Percentiles rank a stretch among this genome's conserved stretches.
These are phyloP conservation scores for Pseudocercospora crystallina DNA, from an alignment of 2,329 filamentous ascomycete genomes.

Conservation along the genomic window DNA sequence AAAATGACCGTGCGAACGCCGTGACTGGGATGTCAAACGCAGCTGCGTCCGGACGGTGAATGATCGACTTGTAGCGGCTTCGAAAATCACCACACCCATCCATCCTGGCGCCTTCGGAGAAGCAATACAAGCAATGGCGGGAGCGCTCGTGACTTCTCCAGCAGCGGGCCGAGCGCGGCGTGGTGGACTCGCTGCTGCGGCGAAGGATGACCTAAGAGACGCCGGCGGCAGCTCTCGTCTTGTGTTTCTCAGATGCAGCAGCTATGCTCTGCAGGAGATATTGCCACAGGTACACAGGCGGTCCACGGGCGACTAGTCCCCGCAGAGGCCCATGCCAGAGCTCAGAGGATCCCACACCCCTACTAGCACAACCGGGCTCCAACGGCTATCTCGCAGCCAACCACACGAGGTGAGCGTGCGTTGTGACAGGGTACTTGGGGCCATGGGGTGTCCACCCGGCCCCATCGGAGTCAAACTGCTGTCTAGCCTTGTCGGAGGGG, in stretches of 20 bases:
- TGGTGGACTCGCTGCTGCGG: conserved; percentile 12
- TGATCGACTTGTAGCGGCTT: neutral
- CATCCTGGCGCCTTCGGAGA: conserved; percentile 9
- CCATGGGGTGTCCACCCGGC: conserved; percentile 25
- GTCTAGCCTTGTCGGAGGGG: conserved; percentile 34
- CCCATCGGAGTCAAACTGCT: conserved; percentile 32
- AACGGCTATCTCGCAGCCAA: conserved; percentile 34
- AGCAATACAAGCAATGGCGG: conserved; percentile 1
- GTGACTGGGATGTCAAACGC: conserved; percentile 13
- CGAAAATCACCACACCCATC: neutral
- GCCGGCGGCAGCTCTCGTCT: conserved; percentile 12
- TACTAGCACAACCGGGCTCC: conserved; percentile 28
- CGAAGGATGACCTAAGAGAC: conserved; percentile 15
- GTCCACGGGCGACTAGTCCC: conserved; percentile 29
- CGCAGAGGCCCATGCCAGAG: conserved; percentile 31
- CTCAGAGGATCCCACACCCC: conserved; percentile 19
- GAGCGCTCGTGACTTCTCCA: conserved; percentile 11
- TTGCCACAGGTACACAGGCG: conserved; percentile 30
- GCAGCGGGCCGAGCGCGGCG: conserved; percentile 11
- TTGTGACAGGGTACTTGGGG: conserved; percentile 23
- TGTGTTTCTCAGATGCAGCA: conserved; percentile 22
- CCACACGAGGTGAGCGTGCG: conserved; percentile 29
- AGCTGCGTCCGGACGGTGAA: neutral
- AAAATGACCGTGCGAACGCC: conserved; percentile 17
- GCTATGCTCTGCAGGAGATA: conserved; percentile 24